Conservation (phyloP, 1,284 basidiomycete genomes). For the Polyporus tsugae region DNA sequence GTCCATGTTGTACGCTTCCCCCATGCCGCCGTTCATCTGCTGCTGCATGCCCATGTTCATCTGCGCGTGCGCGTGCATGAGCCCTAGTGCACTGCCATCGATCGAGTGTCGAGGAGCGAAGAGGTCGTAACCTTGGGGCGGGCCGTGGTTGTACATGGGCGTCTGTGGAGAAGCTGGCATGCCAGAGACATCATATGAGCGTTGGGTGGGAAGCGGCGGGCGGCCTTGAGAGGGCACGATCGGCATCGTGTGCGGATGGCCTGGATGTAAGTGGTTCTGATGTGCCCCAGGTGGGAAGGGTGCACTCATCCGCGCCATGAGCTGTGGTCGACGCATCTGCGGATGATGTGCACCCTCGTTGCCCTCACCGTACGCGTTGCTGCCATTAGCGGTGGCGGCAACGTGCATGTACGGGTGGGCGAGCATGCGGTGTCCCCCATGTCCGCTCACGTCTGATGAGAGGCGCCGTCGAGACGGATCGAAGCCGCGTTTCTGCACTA, state of each 20-base stretch:
- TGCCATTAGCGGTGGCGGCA: conserved; percentile 44
- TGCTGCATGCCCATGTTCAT: conserved; percentile 23
- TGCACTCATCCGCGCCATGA: conserved; percentile 55
- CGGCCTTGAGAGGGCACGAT: conserved; percentile 26
- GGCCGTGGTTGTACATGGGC: conserved; percentile 19
- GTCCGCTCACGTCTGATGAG: conserved; percentile 55
- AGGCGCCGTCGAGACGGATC: conserved; percentile 31
- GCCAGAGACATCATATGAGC: conserved; percentile 25
- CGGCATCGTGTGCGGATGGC: conserved; percentile 23
- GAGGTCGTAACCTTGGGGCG: conserved; percentile 24
- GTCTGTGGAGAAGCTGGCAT: conserved; percentile 26
- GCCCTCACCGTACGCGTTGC: conserved; percentile 17
- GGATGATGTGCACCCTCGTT: conserved; percentile 20
- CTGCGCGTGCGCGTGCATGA: conserved; percentile 31
- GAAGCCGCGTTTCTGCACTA: conserved; percentile 37
- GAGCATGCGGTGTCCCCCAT: conserved; percentile 52
- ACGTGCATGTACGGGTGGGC: conserved; percentile 69
- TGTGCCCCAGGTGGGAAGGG: conserved; percentile 17
- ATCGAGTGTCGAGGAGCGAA: conserved; percentile 32
- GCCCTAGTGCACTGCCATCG: conserved; percentile 30
- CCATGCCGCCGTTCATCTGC: conserved; percentile 14
- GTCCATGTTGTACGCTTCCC: conserved; percentile 18
- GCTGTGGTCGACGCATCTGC: conserved; percentile 39
- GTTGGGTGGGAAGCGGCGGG: conserved; percentile 7
- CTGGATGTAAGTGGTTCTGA: conserved; percentile 14